Base-by-base conservation (phyloP, 75 land plant genomes). In the Sequoiadendron giganteum region DNA sequence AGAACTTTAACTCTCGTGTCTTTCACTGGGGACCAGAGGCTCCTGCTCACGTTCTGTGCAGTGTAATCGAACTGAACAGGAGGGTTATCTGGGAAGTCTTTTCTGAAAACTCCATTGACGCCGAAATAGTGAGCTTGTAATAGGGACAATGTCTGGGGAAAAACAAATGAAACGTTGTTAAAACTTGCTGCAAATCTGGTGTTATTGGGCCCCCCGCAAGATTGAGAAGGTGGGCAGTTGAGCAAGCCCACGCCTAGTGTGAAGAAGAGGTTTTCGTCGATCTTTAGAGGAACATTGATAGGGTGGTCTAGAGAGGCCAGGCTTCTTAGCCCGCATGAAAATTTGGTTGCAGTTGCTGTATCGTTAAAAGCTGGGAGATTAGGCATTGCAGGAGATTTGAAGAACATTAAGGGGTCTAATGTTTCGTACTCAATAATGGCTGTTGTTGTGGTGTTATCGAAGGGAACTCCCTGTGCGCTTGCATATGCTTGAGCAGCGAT, bases 381-480 rank as follows among this genome's bases (percentile, higher is more conserved):
- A 5, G 86, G 86, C 86, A 86, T 42, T 34, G 86, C 19, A 85
- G 86, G 86, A 34, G 58, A 36, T 16, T 42, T n/a, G 32, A 45
- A 45, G 28, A 1, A 40, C 9, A 19, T 40, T 5, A 40, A 40
- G 84, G 81, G 49, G 38, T 54, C 70, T 76, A 19, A 79, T 42
- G 86, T 86, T 8, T 86, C 86, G 89, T 95, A 95, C 45, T 89
- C 70, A 25, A 95, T 90, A 73, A 95, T 93, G 65, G 93, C 96
- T 15, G 94, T 93, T 89, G 95, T 92, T 85, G 95, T 90, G 39
- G 92, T 91, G 90, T 89, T 95, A 88, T 90, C 92, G 52, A 91
- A 92, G 8, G 91, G 85, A 14, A 89, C 89, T 56, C 77, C 86
- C 34, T 25, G 87, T 7, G 90, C 90, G 54, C 89, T 90, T 1